Conservation (phyloP, 306 rosid species). For the Parietaria judaica region DNA sequence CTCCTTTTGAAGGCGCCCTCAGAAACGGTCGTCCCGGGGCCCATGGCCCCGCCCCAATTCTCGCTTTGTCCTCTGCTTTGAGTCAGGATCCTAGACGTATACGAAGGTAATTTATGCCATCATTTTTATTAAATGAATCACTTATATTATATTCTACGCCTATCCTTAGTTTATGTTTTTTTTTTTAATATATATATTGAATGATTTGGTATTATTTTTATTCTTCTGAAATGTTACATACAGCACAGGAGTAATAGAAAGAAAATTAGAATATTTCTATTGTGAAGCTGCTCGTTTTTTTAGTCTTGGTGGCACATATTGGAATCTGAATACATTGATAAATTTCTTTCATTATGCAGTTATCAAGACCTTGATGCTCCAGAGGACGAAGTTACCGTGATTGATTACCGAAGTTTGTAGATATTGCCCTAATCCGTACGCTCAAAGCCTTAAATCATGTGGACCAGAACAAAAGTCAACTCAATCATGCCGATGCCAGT, state of each 20-base stretch:
- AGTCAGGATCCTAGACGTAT: constrained; percentile 86
- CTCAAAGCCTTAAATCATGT: constrained; percentile 1
- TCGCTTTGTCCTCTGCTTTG: constrained; percentile 64
- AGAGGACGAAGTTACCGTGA: constrained; percentile 94
- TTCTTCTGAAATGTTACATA: too few species aligned
- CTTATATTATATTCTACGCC: too few species aligned
- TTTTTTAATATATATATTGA: too few species aligned
- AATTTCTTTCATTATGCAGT: constrained; percentile 34
- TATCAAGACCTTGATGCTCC: constrained; percentile 98
- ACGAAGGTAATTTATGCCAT: constrained; percentile 58
- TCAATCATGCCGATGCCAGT: not conserved
- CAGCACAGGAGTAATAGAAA: too few species aligned
- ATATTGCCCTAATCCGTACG: constrained; percentile 1
- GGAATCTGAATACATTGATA: not conserved
- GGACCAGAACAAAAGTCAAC: constrained; percentile 1
- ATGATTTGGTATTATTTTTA: too few species aligned
- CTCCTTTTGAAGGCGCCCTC: constrained; percentile 71
- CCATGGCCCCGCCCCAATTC: constrained; percentile 75
- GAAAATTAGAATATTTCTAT: too few species aligned
- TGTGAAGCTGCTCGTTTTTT: too few species aligned
- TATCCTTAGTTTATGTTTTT: not conserved
- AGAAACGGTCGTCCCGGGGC: constrained; percentile 69
- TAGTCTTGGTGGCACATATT: too few species aligned
- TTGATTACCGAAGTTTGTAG: constrained; percentile 95
- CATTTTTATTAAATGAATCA: not conserved